phyloP scores from a whole-genome alignment of 139 green algal species.

The Closterium sp. region DNA sequence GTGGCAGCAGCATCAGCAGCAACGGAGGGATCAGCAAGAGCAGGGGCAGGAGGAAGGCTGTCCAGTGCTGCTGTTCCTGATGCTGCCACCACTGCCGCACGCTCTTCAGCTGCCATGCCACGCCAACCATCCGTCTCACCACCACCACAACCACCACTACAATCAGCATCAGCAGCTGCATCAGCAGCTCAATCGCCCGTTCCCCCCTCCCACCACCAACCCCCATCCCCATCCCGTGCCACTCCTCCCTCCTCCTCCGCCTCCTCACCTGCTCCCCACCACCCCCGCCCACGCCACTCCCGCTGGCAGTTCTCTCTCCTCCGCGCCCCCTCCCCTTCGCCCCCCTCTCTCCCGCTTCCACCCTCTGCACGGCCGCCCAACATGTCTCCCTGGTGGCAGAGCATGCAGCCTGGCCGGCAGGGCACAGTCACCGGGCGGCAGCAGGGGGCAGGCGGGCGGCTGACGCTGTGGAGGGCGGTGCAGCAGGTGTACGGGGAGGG shows the following conservation, averaged over 20 bases:
- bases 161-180: not conserved
- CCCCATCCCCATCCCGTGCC: not conserved
- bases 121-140: not conserved
- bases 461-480: not conserved
- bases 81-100: not conserved
- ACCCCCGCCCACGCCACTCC: not conserved
- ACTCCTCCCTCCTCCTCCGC: not conserved
- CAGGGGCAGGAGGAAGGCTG: not conserved
- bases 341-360: not conserved
- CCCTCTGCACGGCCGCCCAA: not conserved
- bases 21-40: not conserved
- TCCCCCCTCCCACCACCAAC: not conserved
- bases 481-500: constrained; percentile 32
- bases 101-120: not conserved
- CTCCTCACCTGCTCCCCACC: not conserved
- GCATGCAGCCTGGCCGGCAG: not conserved
- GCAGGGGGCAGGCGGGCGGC: no score
- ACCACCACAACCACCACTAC: no score
- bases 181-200: not conserved
- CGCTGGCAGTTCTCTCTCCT: not conserved
- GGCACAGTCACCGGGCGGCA: no score
- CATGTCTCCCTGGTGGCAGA: not conserved
- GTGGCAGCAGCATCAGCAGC: not conserved
- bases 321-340: no score
- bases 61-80: not conserved